phyloP scores from a whole-genome alignment of 2,329 filamentous ascomycete genomes.

The Paraconiothyrium sp. region DNA sequence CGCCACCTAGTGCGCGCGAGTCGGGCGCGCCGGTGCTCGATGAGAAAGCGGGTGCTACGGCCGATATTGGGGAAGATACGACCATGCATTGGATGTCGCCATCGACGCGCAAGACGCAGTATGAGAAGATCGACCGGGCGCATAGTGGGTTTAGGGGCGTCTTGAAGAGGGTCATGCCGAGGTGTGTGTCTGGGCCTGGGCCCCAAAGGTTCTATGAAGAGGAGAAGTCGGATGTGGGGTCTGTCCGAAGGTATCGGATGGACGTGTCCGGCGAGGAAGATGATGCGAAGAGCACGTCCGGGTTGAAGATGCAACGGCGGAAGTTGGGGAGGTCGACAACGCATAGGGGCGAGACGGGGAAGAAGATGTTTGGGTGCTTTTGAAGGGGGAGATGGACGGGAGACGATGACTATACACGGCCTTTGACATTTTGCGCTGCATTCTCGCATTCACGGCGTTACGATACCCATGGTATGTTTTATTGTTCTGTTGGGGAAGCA shows the following conservation, averaged over 20 bases:
- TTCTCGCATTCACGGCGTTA: constrained; percentile 32
- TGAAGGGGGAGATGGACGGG: constrained; percentile 19
- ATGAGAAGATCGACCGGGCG: constrained; percentile 49
- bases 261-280: constrained; percentile 37
- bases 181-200: constrained; percentile 42
- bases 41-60: constrained; percentile 28
- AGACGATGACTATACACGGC: constrained; percentile 17
- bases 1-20: constrained; percentile 3
- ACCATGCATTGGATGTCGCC: constrained; percentile 52
- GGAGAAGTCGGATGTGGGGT: constrained; percentile 46
- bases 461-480: constrained; percentile 42
- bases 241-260: constrained; percentile 50
- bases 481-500: constrained; percentile 27
- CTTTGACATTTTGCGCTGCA: constrained; percentile 35
- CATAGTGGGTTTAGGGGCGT: constrained; percentile 49
- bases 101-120: constrained; percentile 45
- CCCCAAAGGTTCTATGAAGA: constrained; percentile 49
- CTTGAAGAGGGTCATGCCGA: constrained; percentile 41
- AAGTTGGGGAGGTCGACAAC: constrained; percentile 23
- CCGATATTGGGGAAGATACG: constrained; percentile 30
- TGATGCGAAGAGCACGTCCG: constrained; percentile 31
- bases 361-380: constrained; percentile 42
- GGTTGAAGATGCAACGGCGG: constrained; percentile 24
- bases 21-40: constrained; percentile 20
- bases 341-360: constrained; percentile 13